Evolutionary conservation across 495 filamentous ascomycete genomes (phyloP).

Genomic region (Podospora didyma): DNA sequence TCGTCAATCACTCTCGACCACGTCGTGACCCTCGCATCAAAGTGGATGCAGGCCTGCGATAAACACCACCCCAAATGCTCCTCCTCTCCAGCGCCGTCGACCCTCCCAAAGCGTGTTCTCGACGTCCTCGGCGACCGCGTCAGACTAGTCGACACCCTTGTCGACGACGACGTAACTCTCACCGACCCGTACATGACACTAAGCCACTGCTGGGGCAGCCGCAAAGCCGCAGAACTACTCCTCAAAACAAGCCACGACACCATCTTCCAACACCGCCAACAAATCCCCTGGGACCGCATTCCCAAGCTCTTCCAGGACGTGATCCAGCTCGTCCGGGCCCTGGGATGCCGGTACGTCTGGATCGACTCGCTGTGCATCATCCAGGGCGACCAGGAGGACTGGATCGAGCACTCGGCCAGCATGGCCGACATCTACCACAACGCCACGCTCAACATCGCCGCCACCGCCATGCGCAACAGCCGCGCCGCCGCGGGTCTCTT

Average conservation of each 20-base stretch:
- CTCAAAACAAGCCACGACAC: conserved; percentile 9
- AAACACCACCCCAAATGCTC: background rate
- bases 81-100: background rate
- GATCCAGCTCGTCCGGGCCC: conserved; percentile 2
- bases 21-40: conserved; percentile 1
- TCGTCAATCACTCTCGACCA: conserved; percentile 8
- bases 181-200: conserved; percentile 13
- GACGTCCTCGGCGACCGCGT: conserved; percentile 13
- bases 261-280: conserved; percentile 2
- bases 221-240: background rate
- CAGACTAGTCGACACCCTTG: conserved; percentile 13
- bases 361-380: conserved; percentile 25
- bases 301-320: conserved; percentile 10
- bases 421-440: conserved; percentile 11
- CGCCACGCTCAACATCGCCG: conserved; percentile 11
- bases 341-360: conserved; percentile 29
- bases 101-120: conserved; percentile 6
- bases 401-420: conserved; percentile 11
- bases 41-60: conserved; percentile 7
- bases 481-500: conserved; percentile 6
- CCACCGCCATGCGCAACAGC: conserved; percentile 14
- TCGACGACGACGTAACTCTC: background rate
- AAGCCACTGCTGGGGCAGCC: conserved; percentile 20
- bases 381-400: conserved; percentile 30
- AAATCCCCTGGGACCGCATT: conserved; percentile 11